These are phyloP conservation scores for Chlorella ohadii DNA, from an alignment of 139 green algal species.

Conservation along the genomic window DNA sequence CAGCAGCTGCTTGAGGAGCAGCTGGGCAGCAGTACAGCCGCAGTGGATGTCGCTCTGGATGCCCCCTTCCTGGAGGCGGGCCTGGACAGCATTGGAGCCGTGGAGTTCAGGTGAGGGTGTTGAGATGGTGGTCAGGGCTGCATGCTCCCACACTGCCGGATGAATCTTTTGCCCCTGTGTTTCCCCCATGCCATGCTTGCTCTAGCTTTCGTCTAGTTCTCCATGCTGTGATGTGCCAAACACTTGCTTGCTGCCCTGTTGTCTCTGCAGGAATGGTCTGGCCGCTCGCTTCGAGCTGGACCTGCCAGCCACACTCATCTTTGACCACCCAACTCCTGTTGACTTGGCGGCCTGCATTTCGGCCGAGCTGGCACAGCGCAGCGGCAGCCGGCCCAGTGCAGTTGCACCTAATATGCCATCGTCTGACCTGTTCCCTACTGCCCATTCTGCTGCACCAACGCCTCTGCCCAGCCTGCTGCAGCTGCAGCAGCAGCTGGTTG, in stretches of 20 bases:
- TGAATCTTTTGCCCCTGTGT: too few species aligned
- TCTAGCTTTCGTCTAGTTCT: too few species aligned
- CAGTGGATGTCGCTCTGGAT: neutral
- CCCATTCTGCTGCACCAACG: too few species aligned
- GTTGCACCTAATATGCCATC: too few species aligned
- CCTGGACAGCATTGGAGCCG: constrained; percentile 74
- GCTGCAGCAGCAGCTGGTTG: too few species aligned
- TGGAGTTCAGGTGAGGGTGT: constrained; percentile 80
- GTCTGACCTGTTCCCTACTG: too few species aligned
- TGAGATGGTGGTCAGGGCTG: too few species aligned
- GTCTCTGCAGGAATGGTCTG: constrained; percentile 58
- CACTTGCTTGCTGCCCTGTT: too few species aligned
- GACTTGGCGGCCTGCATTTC: neutral
- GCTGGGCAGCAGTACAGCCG: neutral
- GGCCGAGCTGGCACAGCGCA: neutral
- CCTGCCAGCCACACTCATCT: constrained; percentile 65
- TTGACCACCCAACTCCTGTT: constrained; percentile 82
- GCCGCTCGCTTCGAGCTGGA: constrained; percentile 29
- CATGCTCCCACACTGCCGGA: too few species aligned
- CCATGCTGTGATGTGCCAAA: too few species aligned
- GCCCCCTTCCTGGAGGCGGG: constrained; percentile 51
- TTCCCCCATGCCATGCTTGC: too few species aligned
- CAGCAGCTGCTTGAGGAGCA: constrained; percentile 2
- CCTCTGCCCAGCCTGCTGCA: too few species aligned
- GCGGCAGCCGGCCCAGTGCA: neutral